These are phyloP conservation scores for Cercospora beticola DNA, from an alignment of 2,329 filamentous ascomycete genomes.

Conservation along the genomic window DNA sequence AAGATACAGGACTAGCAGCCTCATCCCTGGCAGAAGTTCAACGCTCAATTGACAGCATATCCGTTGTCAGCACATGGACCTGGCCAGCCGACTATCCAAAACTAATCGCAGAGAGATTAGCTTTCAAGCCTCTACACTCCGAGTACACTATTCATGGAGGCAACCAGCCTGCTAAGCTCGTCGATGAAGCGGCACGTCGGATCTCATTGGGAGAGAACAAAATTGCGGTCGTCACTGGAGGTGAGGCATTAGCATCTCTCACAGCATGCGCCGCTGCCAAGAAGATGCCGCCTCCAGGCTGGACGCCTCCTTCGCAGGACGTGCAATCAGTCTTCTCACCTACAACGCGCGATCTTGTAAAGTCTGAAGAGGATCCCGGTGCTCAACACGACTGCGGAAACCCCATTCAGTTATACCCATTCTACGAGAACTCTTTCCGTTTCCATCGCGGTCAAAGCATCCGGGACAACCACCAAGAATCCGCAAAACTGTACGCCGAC, in stretches of 20 bases:
- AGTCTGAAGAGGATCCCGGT: conserved; percentile 52
- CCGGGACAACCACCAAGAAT: conserved; percentile 58
- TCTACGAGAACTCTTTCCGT: conserved; percentile 65
- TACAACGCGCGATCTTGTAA: conserved; percentile 46
- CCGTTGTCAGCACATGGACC: conserved; percentile 63
- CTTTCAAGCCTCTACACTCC: conserved; percentile 49
- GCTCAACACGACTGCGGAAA: conserved; percentile 59
- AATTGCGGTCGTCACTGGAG: conserved; percentile 61
- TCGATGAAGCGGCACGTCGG: conserved; percentile 63
- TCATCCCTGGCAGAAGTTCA: conserved; percentile 40
- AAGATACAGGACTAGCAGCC: conserved; percentile 47
- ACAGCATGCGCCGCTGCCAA: conserved; percentile 53
- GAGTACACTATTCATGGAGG: conserved; percentile 61
- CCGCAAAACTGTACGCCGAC: conserved; percentile 58
- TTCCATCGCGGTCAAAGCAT: conserved; percentile 57
- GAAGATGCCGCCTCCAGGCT: conserved; percentile 59
- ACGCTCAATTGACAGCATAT: conserved; percentile 57
- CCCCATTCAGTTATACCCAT: conserved; percentile 66
- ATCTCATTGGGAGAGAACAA: conserved; percentile 55
- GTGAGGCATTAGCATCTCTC: conserved; percentile 64
- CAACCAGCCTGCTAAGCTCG: conserved; percentile 60
- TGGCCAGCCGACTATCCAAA: conserved; percentile 63
- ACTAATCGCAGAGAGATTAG: conserved; percentile 53
- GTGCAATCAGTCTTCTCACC: conserved; percentile 53
- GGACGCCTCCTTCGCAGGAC: conserved; percentile 53